phyloP scores from a whole-genome alignment of 345 rosid genomes.

The Jatropha curcas region DNA sequence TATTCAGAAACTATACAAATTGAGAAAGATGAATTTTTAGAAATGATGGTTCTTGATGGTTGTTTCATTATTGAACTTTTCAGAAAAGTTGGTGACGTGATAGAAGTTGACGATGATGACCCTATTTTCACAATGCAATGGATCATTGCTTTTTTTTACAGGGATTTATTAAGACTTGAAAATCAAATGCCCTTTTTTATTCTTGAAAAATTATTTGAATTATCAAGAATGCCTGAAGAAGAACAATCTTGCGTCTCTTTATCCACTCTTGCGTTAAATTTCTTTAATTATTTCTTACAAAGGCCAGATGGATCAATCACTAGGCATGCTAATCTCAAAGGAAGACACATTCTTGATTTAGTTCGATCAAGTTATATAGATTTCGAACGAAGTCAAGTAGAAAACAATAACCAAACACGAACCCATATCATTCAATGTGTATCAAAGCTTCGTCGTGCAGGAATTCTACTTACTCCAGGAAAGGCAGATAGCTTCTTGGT shows the following conservation, averaged over 20 bases:
- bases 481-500: constrained; percentile 51
- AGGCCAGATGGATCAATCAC: constrained; percentile 40
- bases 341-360: constrained; percentile 71
- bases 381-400: constrained; percentile 19
- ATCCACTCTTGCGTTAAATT: constrained; percentile 47
- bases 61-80: constrained; percentile 62
- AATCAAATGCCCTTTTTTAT: constrained; percentile 74
- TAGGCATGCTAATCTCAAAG: constrained; percentile 27
- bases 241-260: constrained; percentile 38
- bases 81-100: constrained; percentile 46
- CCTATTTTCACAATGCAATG: constrained; percentile 72
- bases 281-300: constrained; percentile 57
- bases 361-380: constrained; percentile 54
- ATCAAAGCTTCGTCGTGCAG: constrained; percentile 67
- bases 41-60: constrained; percentile 75
- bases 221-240: constrained; percentile 31
- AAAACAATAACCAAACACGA: constrained; percentile 3
- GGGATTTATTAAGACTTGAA: constrained; percentile 56
- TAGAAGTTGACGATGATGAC: constrained; percentile 49
- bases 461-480: constrained; percentile 42
- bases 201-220: constrained; percentile 55
- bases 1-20: constrained; percentile 60
- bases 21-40: constrained; percentile 45
- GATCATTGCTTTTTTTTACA: constrained; percentile 65
- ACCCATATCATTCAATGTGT: constrained; percentile 54